Evolutionary conservation across 2,329 filamentous ascomycete genomes (phyloP), one percentile per base, ranked within the genome.

Genomic region (Trichoderma sp.): DNA sequence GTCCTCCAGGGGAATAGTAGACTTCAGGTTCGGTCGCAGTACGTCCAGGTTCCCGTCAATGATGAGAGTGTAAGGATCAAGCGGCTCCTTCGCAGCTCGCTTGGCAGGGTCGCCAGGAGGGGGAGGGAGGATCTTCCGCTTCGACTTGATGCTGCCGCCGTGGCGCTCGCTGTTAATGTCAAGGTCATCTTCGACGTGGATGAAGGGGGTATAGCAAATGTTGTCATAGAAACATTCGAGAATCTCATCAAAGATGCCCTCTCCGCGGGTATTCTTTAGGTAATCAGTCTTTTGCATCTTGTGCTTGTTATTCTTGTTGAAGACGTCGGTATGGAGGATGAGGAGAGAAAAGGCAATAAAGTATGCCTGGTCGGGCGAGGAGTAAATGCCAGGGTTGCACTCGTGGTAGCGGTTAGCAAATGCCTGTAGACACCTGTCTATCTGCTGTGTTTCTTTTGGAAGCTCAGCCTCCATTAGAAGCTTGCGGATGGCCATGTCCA

Each of bases 221-320:
- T 99, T 99, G 86, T 99, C 97, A 85, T 98, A 99, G 82, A 99
- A 97, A 82, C 96, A 98, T 81, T 95, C 95, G 16, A 98, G 87
- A 59, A 98, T 94, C 78, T 98, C 96, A 78, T 97, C 94, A 71
- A 94, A 94, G n/a, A 98, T 94, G 16, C 95, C 95, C 82, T 98
- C 95, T 3, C 94, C 95, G 27, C 92, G 92, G 0, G 95, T 97
- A 82, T 98, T 98, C 84, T 97, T 98, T 79, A 98, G 89, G 84
- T 99, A 99, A 81, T 98, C 97, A 0, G 90, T 86, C 82, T 97
- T 97, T 81, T 97, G 95, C 97, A 99, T 99, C 85, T 99, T 99
- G 83, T 97, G 91, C 86, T 98, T 98, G 86, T 98, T 98, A 87
- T 98, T 99, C 85, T 97, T 98, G 88, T 99, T 99, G 90, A 98